phyloP scores from a whole-genome alignment of 2,329 filamentous ascomycete species.

The Xylariales sp. region DNA sequence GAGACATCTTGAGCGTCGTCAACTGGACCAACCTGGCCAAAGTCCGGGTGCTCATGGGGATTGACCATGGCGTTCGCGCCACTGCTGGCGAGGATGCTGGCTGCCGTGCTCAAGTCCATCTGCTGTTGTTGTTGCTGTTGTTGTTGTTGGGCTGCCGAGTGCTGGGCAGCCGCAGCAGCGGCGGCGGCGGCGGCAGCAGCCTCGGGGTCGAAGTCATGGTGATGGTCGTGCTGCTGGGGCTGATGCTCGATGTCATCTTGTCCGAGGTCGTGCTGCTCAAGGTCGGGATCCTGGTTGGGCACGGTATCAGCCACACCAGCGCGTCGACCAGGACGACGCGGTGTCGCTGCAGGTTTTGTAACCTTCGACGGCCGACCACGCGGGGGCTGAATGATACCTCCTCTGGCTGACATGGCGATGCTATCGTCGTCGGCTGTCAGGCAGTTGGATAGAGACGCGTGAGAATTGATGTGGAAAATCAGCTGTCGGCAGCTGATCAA shows the following conservation, averaged over 20 bases:
- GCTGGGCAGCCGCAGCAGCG: constrained; percentile 6
- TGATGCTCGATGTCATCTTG: constrained; percentile 6
- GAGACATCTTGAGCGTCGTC: constrained; percentile 15
- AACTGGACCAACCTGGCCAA: constrained; percentile 14
- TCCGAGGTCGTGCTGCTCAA: constrained; percentile 9
- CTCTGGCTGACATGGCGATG: constrained; percentile 7
- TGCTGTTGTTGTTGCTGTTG: constrained; percentile 24
- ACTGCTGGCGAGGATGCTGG: constrained; percentile 26
- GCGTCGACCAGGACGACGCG: constrained; percentile 11
- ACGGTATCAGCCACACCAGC: constrained; percentile 8
- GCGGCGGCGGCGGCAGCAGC: constrained; percentile 10
- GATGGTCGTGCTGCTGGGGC: constrained; percentile 6
- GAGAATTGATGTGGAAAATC: constrained; percentile 8
- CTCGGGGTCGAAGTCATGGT: constrained; percentile 10
- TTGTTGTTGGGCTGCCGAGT: constrained; percentile 17
- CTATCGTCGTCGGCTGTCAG: constrained; percentile 8
- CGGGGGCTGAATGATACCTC: constrained; percentile 10
- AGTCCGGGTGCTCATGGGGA: constrained; percentile 24
- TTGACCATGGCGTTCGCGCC: constrained; percentile 26
- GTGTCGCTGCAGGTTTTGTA: constrained; percentile 10
- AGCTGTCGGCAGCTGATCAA: constrained; percentile 8
- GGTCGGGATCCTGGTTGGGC: constrained; percentile 12
- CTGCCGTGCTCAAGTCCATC: constrained; percentile 24
- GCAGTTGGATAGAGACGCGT: constrained; percentile 7
- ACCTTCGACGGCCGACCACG: constrained; percentile 11